A percentile compares a stretch with the other conserved stretches of the same genome.
Conservation (phyloP, 345 rosid species). For the Sonneratia alba region DNA sequence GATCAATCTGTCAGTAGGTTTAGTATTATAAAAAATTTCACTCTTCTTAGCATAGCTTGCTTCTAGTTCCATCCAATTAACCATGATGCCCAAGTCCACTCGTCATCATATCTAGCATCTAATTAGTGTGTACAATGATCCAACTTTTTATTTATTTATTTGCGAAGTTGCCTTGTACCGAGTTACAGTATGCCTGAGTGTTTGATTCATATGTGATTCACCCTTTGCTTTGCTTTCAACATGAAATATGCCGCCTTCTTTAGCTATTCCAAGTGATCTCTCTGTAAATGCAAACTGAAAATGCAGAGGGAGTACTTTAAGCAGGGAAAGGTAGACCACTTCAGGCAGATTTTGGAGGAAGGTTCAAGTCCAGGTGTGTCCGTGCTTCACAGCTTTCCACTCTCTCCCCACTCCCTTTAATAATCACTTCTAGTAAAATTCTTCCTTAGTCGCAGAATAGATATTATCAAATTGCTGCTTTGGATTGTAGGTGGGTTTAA, state of each 20-base stretch:
- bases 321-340: conserved; percentile 86
- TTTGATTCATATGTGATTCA: neutral
- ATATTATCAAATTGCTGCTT: neutral
- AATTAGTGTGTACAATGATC: neutral
- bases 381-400: neutral
- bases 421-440: conserved; percentile 2
- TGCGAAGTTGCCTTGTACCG: neutral
- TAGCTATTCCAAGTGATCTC: neutral
- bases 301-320: conserved; percentile 93
- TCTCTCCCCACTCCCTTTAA: neutral
- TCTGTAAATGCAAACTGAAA: conserved; percentile 1
- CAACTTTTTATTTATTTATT: no score
- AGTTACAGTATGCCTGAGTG: neutral
- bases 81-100: neutral
- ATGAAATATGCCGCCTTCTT: neutral
- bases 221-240: neutral
- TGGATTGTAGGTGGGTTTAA: neutral
- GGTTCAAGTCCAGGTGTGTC: conserved; percentile 83
- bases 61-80: neutral
- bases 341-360: conserved; percentile 91
- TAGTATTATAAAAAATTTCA: neutral
- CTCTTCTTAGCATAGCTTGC: neutral
- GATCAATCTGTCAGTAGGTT: neutral
- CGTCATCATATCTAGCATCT: neutral
- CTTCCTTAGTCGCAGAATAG: neutral